These are phyloP conservation scores for Fusarium kyushuense DNA, from an alignment of 2,329 filamentous ascomycete species.

Conservation along the genomic window DNA sequence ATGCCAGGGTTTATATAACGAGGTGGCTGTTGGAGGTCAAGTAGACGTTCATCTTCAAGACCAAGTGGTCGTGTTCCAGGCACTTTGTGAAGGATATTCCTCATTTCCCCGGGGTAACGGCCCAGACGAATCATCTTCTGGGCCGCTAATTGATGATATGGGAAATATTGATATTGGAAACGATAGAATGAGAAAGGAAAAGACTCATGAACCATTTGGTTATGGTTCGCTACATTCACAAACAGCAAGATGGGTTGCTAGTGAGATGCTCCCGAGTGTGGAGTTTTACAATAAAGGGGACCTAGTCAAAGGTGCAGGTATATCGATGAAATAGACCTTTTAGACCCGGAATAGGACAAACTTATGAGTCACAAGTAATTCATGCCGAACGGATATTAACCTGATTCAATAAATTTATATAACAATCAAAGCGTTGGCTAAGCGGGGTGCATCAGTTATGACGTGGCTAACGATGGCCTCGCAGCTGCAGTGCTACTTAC, in stretches of 20 bases:
- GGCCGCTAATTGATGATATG: slow-evolving; percentile 47
- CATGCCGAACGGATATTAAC: background rate
- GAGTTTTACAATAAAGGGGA: slow-evolving; percentile 65
- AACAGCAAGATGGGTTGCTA: slow-evolving; percentile 71
- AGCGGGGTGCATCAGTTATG: slow-evolving; percentile 24
- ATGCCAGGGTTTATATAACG: slow-evolving; percentile 59
- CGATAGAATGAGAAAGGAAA: slow-evolving; percentile 57
- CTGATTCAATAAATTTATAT: background rate
- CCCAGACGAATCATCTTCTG: slow-evolving; percentile 30
- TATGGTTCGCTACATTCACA: slow-evolving; percentile 67
- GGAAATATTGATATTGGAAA: slow-evolving; percentile 47
- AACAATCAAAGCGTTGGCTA: slow-evolving; percentile 11
- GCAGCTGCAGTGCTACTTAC: background rate
- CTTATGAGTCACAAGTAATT: slow-evolving; percentile 8
- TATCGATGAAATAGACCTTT: slow-evolving; percentile 21
- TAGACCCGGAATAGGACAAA: background rate
- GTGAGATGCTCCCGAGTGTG: slow-evolving; percentile 62
- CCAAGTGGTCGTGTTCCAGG: slow-evolving; percentile 71
- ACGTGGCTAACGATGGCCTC: slow-evolving; percentile 37
- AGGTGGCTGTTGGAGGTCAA: slow-evolving; percentile 59
- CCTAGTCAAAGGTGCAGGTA: slow-evolving; percentile 61
- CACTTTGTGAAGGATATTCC: slow-evolving; percentile 65
- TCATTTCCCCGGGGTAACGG: slow-evolving; percentile 55
- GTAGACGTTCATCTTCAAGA: slow-evolving; percentile 71
- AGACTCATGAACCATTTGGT: slow-evolving; percentile 64